These are phyloP conservation scores for Themeda triandra DNA, from an alignment of 176 grass and related monocot species.

Conservation along the genomic window DNA sequence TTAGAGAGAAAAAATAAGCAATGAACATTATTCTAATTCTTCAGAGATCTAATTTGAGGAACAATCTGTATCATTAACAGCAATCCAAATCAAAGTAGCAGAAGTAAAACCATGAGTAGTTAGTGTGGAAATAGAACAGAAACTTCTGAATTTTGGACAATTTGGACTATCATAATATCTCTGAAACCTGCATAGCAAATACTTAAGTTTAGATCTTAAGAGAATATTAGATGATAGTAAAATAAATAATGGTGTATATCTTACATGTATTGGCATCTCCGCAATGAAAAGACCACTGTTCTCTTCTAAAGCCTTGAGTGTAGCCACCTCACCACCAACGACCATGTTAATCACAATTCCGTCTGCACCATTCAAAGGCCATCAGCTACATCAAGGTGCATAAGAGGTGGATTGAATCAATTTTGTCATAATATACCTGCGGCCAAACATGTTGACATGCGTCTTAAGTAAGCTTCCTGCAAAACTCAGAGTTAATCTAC, in stretches of 20 bases:
- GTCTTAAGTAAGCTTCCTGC: constrained; percentile 83
- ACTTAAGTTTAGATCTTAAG: constrained; percentile 17
- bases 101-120: background rate
- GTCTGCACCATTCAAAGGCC: constrained; percentile 45
- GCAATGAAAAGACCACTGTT: constrained; percentile 66
- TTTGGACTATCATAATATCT: constrained; percentile 58
- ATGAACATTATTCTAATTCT: background rate
- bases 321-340: constrained; percentile 83
- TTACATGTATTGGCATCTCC: constrained; percentile 98
- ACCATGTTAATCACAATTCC: constrained; percentile 96
- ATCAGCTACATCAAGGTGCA: background rate
- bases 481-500: constrained; percentile 17
- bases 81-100: constrained; percentile 4
- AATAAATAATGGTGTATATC: constrained; percentile 12
- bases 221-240: constrained; percentile 12
- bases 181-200: constrained; percentile 63
- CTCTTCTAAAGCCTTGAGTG: constrained; percentile 82
- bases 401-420: background rate
- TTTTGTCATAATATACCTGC: constrained; percentile 46
- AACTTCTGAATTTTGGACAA: background rate
- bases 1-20: background rate
- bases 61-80: background rate
- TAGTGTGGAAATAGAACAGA: background rate
- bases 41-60: background rate
- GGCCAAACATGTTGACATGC: constrained; percentile 79